Evolutionary conservation across 2,329 filamentous ascomycete species (phyloP).

Genomic region (Diplocarpon rosae): DNA sequence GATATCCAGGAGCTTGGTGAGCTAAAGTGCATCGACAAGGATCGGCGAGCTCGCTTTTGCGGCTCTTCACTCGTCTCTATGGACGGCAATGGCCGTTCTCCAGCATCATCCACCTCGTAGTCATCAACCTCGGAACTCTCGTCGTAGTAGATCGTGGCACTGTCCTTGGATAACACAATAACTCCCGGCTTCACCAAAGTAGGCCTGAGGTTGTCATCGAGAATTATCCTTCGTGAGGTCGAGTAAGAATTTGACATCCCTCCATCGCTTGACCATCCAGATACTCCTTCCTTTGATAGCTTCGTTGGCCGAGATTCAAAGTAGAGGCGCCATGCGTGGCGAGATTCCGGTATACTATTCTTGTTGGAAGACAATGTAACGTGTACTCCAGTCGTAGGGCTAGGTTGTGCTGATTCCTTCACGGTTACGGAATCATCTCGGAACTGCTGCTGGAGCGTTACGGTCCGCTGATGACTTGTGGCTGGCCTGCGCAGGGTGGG

Average conservation of each 20-base stretch:
- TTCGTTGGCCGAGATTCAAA: slow-evolving; percentile 26
- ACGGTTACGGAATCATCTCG: slow-evolving; percentile 18
- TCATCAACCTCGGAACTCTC: slow-evolving; percentile 20
- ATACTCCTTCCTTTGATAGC: slow-evolving; percentile 21
- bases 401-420: slow-evolving; percentile 10
- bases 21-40: slow-evolving; percentile 49
- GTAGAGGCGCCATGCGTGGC: slow-evolving; percentile 23
- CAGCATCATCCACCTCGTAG: slow-evolving; percentile 11
- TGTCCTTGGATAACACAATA: slow-evolving; percentile 15
- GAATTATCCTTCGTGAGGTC: slow-evolving; percentile 24
- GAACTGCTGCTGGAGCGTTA: slow-evolving; percentile 48
- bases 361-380: slow-evolving; percentile 12
- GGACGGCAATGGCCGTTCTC: slow-evolving; percentile 17
- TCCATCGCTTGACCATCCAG: slow-evolving; percentile 21
- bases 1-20: slow-evolving; percentile 46
- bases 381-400: slow-evolving; percentile 10
- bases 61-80: slow-evolving; percentile 28
- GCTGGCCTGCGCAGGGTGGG: slow-evolving; percentile 60
- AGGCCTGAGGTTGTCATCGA: slow-evolving; percentile 20
- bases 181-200: slow-evolving; percentile 25
- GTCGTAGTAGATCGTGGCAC: slow-evolving; percentile 16
- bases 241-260: slow-evolving; percentile 17
- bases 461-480: slow-evolving; percentile 68
- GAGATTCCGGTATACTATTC: slow-evolving; percentile 13
- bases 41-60: slow-evolving; percentile 38